Conservation (phyloP, 73 alveolate species). For the Halteria grandinella region DNA sequence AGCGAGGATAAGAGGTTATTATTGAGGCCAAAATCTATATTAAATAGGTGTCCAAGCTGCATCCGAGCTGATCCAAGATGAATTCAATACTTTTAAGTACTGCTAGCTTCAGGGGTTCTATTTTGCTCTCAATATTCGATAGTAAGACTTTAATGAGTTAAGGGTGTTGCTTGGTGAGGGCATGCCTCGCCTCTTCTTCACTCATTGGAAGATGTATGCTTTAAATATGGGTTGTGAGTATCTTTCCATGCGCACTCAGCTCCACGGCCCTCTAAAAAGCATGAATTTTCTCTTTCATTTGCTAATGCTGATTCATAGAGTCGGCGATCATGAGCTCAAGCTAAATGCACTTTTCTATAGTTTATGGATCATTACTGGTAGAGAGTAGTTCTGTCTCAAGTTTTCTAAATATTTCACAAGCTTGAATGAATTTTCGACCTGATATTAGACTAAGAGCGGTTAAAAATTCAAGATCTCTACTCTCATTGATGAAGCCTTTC, state of each 20-base stretch:
- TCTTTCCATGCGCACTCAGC: conserved; percentile 30
- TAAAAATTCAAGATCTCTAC: conserved; percentile 59
- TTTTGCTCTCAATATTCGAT: conserved; percentile 40
- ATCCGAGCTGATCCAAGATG: conserved; percentile 72
- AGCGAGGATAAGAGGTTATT: conserved; percentile 53
- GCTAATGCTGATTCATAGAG: conserved; percentile 69
- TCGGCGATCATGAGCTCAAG: conserved; percentile 77
- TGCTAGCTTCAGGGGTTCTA: conserved; percentile 74
- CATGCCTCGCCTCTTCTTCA: conserved; percentile 37
- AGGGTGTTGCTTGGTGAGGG: conserved; percentile 52
- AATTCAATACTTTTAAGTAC: conserved; percentile 60
- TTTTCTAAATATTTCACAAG: conserved; percentile 68
- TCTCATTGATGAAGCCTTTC: no score
- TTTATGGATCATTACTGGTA: conserved; percentile 2
- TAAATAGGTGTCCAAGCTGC: conserved; percentile 40
- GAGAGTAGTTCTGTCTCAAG: conserved; percentile 41
- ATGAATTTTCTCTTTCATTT: conserved; percentile 60
- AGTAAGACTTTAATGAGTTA: conserved; percentile 60
- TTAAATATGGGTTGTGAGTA: no score
- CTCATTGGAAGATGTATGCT: conserved; percentile 13
- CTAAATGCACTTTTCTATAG: conserved; percentile 61
- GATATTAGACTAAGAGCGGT: conserved; percentile 62
- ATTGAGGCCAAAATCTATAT: conserved; percentile 5
- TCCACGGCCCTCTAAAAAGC: conserved; percentile 72
- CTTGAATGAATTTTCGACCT: conserved; percentile 73